Conservation (phyloP, 2,329 filamentous ascomycete species). For the Cercospora sojina region DNA sequence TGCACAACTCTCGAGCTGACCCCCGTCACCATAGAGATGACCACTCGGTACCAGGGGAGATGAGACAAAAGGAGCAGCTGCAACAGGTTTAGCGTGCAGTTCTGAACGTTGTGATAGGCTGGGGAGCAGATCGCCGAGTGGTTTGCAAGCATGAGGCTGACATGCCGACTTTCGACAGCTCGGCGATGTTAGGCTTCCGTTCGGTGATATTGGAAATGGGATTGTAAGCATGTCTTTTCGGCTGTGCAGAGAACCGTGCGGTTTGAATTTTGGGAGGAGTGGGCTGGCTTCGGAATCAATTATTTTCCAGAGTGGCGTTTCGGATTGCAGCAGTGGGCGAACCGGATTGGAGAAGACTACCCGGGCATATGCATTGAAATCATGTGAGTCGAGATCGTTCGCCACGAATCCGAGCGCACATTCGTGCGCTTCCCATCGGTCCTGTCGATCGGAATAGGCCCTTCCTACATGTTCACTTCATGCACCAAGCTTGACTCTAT, state of each 20-base stretch:
- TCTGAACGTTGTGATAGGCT: constrained; percentile 1
- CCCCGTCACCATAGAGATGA: not conserved
- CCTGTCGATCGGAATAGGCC: too few relatives aligned
- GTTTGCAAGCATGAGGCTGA: constrained; percentile 2
- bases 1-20: not conserved
- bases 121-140: not conserved
- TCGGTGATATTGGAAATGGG: not conserved
- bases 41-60: not conserved
- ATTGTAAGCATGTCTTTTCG: not conserved
- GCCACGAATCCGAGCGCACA: too few relatives aligned
- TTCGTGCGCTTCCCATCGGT: too few relatives aligned
- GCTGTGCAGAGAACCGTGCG: not conserved
- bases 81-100: not conserved
- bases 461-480: not conserved
- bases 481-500: constrained; percentile 7
- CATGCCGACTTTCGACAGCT: not conserved
- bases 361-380: not conserved
- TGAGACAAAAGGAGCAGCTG: not conserved
- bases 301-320: not conserved
- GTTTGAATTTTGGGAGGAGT: not conserved
- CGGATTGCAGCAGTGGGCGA: too few relatives aligned
- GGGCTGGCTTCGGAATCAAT: not conserved
- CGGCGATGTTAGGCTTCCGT: not conserved
- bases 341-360: too few relatives aligned
- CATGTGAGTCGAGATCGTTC: not conserved